Base-by-base conservation (phyloP, 2,329 filamentous ascomycete genomes). In the Mollisiaceae sp. region DNA sequence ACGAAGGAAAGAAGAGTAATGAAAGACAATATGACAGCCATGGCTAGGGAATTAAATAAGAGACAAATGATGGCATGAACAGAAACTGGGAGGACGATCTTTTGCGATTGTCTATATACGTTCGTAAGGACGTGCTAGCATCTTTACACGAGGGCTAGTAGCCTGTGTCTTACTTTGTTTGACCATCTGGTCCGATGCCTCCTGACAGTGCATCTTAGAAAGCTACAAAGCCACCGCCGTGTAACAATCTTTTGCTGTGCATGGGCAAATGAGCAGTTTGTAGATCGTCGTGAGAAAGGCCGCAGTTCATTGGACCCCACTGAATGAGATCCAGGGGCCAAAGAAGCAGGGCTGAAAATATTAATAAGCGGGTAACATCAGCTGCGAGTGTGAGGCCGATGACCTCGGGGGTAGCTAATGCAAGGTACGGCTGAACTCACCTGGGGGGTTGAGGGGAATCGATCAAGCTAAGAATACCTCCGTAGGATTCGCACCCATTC, bases 1-100 rank as follows among this genome's bases (percentile, higher is more conserved):
- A 35, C 55, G 55, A 58, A 24, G 20, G 55, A 58, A 24, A 41
- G 36, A 59, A 59, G 36, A 43, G 35, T 4, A 22, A 50, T 22
- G 12, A 50, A 50, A 50, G 45, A 24, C n/a, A 50, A 8, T 24
- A 50, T 20, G 2, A 8, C n/a, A 50, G 45, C 6, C 45, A 50
- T 50, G 45, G 20, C 45, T n/a, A 24, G 4, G n/a, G 14, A 5
- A 24, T 24, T 18, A 15, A 43, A n/a, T 43, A 15, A 43, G 41
- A 43, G 15, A 43, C 41, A 43, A 43, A n/a, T 18, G 41, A 43
- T 6, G 18, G 41, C n/a, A 43, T 43, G 41, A n/a, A 15, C 15
- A n/a, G 41, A 6, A n/a, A 43, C n/a, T 43, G 14, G 41, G 41
- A 43, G 4, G 41, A 18, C 41, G 5, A 43, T 18, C 14, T n/a